Evolutionary conservation across 352 stramenopile genomes (phyloP), one percentile per base, ranked within the genome.

Genomic region (Globisporangium ultimum): DNA sequence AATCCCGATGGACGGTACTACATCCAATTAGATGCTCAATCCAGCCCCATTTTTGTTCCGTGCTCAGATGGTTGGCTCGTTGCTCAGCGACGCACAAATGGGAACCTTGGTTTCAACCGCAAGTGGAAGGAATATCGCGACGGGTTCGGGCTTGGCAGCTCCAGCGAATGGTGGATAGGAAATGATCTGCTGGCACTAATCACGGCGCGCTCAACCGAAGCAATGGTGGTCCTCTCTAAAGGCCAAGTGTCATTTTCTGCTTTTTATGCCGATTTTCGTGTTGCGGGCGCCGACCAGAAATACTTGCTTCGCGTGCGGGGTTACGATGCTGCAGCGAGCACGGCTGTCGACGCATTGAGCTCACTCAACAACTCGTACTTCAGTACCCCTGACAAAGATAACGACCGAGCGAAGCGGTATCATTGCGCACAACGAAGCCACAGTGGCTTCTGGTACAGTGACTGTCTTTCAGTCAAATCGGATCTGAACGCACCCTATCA

Each of bases 51-150:
- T 7, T 67, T 61, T 10, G 54, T 80, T 9, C 77, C 77, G 22
- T 88, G 75, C 34, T 74, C 78, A 0, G 71, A 86, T 50, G 78
- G 78, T 13, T 88, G 78, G 78, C 70, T 88, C 15, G 71, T 88
- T 36, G 76, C 74, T 3, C 71, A 84, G 42, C 71, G 63, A 21
- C 69, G 78, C 11, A 58, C 70, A 2, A 86, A 72, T 32, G 75
- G 75, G 0, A 77, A 70, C 38, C 62, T 81, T 22, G 72, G 52
- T n/a, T 88, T 88, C 51, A 79, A 84, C 28, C 76, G 73, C 17
- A 82, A 83, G 46, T 86, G 78, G 78, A 68, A 64, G 28, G 78
- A 88, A 22, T 88, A 88, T 53, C 69, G 64, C 8, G 70, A 74
- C 21, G 78, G 78, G 4, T 88, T 88, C 60, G 78, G 75, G 0